Percentiles rank a stretch among this genome's conserved stretches.
phyloP scores from a whole-genome alignment of 2,329 filamentous ascomycete species.

The Sclerotinia subarctica region DNA sequence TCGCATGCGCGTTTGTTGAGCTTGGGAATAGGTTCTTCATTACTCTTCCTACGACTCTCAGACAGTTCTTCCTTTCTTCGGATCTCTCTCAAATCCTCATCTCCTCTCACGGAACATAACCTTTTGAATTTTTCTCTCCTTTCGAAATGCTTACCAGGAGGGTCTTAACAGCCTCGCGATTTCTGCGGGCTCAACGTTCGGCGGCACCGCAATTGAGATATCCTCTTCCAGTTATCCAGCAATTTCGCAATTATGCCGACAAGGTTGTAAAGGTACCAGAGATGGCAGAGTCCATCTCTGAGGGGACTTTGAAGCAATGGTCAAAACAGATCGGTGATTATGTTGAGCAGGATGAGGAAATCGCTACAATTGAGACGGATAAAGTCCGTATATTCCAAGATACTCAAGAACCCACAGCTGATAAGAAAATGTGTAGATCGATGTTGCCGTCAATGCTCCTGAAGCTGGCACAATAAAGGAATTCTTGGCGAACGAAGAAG shows the following conservation, averaged over 20 bases:
- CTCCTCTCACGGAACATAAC: constrained; percentile 23
- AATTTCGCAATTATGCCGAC: constrained; percentile 68
- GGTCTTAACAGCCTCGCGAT: constrained; percentile 37
- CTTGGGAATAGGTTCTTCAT: constrained; percentile 2
- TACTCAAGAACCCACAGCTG: not conserved
- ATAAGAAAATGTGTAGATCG: constrained; percentile 61
- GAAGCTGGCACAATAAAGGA: constrained; percentile 89
- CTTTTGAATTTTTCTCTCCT: constrained; percentile 21
- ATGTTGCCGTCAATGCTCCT: constrained; percentile 93
- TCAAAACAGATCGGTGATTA: constrained; percentile 88
- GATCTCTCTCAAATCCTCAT: constrained; percentile 23
- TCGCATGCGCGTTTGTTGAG: constrained; percentile 11
- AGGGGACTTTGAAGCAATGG: constrained; percentile 95
- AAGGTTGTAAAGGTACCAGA: constrained; percentile 88
- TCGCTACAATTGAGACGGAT: constrained; percentile 98
- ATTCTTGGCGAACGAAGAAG: constrained; percentile 86
- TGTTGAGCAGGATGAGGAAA: constrained; percentile 94
- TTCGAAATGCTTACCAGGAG: constrained; percentile 38
- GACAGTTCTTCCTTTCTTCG: constrained; percentile 9
- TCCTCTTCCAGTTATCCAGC: constrained; percentile 48
- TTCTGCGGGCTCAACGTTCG: constrained; percentile 33
- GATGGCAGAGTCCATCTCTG: constrained; percentile 98
- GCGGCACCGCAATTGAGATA: constrained; percentile 37
- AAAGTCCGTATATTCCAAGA: constrained; percentile 60
- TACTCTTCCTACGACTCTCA: constrained; percentile 1